Conservation (phyloP, 2,329 filamentous ascomycete species). For the Trichoderma sp. region DNA sequence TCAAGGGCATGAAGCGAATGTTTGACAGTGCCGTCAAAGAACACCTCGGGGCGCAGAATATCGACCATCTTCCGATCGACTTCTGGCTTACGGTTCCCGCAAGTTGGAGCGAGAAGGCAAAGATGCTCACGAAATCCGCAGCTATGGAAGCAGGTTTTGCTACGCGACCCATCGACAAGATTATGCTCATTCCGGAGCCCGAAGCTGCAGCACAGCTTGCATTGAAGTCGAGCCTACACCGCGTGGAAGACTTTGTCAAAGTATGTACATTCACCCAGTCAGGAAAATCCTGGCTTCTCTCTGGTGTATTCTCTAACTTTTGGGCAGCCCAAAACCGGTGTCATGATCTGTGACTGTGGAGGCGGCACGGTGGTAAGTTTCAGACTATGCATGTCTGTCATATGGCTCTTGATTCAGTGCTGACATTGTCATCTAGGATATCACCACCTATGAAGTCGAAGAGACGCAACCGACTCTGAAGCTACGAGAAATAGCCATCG, state of each 20-base stretch:
- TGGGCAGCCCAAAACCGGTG: neutral
- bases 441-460: neutral
- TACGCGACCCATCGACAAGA: neutral
- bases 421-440: neutral
- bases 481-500: neutral
- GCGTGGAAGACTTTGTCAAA: neutral
- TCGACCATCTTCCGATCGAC: neutral
- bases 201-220: constrained; percentile 1
- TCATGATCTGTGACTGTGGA: constrained; percentile 6
- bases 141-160: neutral
- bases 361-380: constrained; percentile 1
- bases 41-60: neutral
- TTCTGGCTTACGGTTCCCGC: constrained; percentile 4
- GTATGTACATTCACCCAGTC: neutral
- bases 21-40: constrained; percentile 16
- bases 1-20: constrained; percentile 28
- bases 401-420: too few species aligned
- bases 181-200: constrained; percentile 1
- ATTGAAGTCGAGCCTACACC: neutral
- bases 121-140: neutral
- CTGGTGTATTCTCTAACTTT: neutral
- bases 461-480: neutral
- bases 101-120: neutral
- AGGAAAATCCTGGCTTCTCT: neutral
- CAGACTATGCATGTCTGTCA: too few species aligned